These are phyloP conservation scores for Knufia petricola DNA, from an alignment of 2,329 filamentous ascomycete species.

Conservation along the genomic window DNA sequence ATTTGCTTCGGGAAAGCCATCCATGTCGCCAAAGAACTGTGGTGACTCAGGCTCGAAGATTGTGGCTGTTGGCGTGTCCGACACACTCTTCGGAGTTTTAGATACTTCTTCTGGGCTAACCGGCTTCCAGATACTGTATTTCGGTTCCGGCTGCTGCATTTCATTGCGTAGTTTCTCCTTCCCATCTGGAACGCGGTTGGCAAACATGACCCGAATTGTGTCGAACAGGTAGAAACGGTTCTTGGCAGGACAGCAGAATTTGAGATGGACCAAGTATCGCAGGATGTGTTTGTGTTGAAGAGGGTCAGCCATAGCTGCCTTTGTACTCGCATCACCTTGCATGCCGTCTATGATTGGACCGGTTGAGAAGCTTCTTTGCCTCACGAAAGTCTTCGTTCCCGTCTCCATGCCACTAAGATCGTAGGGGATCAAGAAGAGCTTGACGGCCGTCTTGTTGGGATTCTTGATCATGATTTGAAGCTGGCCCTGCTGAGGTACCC, in stretches of 20 bases:
- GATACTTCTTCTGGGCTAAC: slow-evolving; percentile 11
- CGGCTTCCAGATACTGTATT: slow-evolving; percentile 75
- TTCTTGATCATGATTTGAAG: slow-evolving; percentile 97
- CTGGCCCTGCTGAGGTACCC: slow-evolving; percentile 87
- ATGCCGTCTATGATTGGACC: slow-evolving; percentile 72
- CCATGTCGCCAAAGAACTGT: slow-evolving; percentile 13
- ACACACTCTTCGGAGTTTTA: background rate
- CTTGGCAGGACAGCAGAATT: slow-evolving; percentile 79
- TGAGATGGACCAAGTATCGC: slow-evolving; percentile 82
- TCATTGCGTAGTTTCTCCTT: slow-evolving; percentile 90
- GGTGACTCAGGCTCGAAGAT: slow-evolving; percentile 30
- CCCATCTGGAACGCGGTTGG: slow-evolving; percentile 88
- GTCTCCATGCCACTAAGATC: slow-evolving; percentile 86
- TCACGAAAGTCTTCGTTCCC: slow-evolving; percentile 89
- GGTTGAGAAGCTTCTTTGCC: slow-evolving; percentile 85
- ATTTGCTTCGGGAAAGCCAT: slow-evolving; percentile 4
- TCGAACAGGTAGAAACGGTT: slow-evolving; percentile 87
- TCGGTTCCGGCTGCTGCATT: slow-evolving; percentile 77
- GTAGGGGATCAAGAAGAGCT: slow-evolving; percentile 88
- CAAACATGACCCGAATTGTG: slow-evolving; percentile 86
- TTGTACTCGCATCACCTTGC: slow-evolving; percentile 43
- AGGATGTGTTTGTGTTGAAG: slow-evolving; percentile 55
- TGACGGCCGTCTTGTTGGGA: slow-evolving; percentile 94
- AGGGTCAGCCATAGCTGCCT: slow-evolving; percentile 39
- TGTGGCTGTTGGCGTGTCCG: background rate